Percentiles rank a stretch among this genome's conserved stretches.
Evolutionary conservation across 169 alveolate species (phyloP).

Genomic region (Plasmodium malariae): DNA sequence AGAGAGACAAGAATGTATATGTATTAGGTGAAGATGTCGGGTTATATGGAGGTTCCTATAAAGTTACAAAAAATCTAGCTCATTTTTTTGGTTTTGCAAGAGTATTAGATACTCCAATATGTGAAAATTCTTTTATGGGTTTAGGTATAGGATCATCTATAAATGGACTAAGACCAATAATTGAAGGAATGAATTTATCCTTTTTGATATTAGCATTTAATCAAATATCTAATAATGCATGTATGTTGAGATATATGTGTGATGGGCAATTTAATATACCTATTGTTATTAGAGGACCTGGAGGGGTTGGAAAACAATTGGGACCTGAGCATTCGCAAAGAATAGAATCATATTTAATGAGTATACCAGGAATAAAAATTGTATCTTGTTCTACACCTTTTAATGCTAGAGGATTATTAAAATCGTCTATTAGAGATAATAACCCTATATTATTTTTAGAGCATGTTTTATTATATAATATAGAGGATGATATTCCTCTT

Average conservation of each 20-base stretch:
- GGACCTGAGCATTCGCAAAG: slow-evolving; percentile 95
- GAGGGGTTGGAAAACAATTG: slow-evolving; percentile 94
- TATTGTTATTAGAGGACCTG: slow-evolving; percentile 94
- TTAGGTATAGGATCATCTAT: slow-evolving; percentile 87
- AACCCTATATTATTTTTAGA: slow-evolving; percentile 94
- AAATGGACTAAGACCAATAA: slow-evolving; percentile 91
- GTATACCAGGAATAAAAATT: slow-evolving; percentile 92
- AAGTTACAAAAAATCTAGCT: slow-evolving; percentile 92
- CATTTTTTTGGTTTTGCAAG: slow-evolving; percentile 89
- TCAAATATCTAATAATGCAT: slow-evolving; percentile 93
- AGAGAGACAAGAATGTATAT: slow-evolving; percentile 91
- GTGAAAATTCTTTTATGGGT: slow-evolving; percentile 92
- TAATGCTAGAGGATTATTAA: slow-evolving; percentile 92
- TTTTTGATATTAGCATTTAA: slow-evolving; percentile 93
- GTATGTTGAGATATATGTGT: slow-evolving; percentile 90
- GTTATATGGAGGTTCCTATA: slow-evolving; percentile 93
- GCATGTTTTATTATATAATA: slow-evolving; percentile 92
- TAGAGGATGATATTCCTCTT: slow-evolving; percentile 88
- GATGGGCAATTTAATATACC: slow-evolving; percentile 90
- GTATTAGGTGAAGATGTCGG: slow-evolving; percentile 96
- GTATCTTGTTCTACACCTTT: slow-evolving; percentile 92
- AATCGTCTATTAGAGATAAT: slow-evolving; percentile 91
- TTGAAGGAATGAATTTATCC: slow-evolving; percentile 94
- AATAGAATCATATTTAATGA: slow-evolving; percentile 91
- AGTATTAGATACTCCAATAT: slow-evolving; percentile 94